Conservation (phyloP, 306 rosid species). For the Prinsepia uniflora region DNA sequence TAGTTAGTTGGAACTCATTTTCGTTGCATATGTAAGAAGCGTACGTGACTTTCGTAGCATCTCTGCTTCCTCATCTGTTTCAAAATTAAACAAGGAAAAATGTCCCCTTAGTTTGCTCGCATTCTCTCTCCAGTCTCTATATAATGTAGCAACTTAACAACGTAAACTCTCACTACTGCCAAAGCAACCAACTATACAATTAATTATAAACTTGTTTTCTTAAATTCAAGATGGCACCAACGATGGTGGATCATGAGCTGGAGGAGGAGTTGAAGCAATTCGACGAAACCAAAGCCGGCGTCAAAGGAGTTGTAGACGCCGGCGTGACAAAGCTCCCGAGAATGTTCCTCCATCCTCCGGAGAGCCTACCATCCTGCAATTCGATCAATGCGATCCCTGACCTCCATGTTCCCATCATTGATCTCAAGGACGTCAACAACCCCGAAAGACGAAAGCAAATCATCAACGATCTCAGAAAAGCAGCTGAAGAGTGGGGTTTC, state of each 20-base stretch:
- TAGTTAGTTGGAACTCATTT: background rate
- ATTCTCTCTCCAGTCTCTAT: background rate
- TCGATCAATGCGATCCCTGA: background rate
- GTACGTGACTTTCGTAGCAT: background rate
- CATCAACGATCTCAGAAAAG: constrained; percentile 29
- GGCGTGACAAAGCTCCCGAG: constrained; percentile 47
- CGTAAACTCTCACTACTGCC: background rate
- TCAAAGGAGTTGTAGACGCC: constrained; percentile 60
- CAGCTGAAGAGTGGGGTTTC: constrained; percentile 53
- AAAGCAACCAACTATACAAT: background rate
- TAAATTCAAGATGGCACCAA: background rate
- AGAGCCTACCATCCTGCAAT: constrained; percentile 18
- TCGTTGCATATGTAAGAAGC: background rate
- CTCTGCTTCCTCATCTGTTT: background rate
- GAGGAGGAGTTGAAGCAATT: constrained; percentile 47
- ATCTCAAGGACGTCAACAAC: constrained; percentile 31
- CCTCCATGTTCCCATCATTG: constrained; percentile 40
- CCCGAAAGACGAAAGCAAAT: constrained; percentile 21
- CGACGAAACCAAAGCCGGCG: constrained; percentile 60
- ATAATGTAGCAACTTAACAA: background rate
- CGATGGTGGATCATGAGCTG: constrained; percentile 25
- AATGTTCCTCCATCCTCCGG: constrained; percentile 57
- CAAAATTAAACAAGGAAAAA: background rate
- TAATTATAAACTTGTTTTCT: background rate
- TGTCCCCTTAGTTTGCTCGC: background rate